Percentiles rank a stretch among this genome's conserved stretches.
These are phyloP conservation scores for Yamadazyma sp. DNA, from an alignment of 1,139 yeast species.

Conservation along the genomic window DNA sequence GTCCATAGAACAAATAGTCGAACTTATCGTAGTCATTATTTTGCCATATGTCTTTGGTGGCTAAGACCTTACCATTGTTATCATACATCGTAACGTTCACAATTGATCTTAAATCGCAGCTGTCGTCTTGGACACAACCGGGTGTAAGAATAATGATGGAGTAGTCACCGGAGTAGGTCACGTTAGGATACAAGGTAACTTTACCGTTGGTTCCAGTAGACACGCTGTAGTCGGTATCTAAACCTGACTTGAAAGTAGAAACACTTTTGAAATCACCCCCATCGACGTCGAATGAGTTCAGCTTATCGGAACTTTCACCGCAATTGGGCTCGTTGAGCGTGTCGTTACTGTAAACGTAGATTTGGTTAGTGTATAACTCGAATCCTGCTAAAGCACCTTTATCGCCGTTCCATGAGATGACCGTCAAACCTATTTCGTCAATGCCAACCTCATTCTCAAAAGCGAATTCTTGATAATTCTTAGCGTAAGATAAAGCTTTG, in stretches of 20 bases:
- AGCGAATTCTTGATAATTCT: slow-evolving; percentile 73
- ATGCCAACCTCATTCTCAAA: slow-evolving; percentile 73
- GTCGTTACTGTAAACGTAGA: slow-evolving; percentile 68
- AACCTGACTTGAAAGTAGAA: slow-evolving; percentile 20
- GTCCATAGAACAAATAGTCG: slow-evolving; percentile 75
- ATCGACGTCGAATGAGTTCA: slow-evolving; percentile 31
- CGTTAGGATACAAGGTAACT: slow-evolving; percentile 67
- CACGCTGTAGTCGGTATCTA: slow-evolving; percentile 24
- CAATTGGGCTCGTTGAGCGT: slow-evolving; percentile 69
- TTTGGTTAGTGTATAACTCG: slow-evolving; percentile 66
- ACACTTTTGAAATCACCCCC: slow-evolving; percentile 37
- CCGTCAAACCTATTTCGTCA: slow-evolving; percentile 60
- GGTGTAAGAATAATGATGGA: slow-evolving; percentile 77
- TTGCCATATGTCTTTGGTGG: slow-evolving; percentile 58
- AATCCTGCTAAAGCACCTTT: slow-evolving; percentile 72
- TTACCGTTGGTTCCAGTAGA: slow-evolving; percentile 38
- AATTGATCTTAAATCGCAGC: slow-evolving; percentile 72
- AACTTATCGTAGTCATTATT: slow-evolving; percentile 79
- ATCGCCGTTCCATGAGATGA: slow-evolving; percentile 68
- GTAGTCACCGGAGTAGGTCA: slow-evolving; percentile 74
- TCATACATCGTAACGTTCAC: slow-evolving; percentile 72
- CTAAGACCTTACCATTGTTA: slow-evolving; percentile 44
- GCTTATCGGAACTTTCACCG: slow-evolving; percentile 31
- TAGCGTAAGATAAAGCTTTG: slow-evolving; percentile 49
- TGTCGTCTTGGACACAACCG: slow-evolving; percentile 70